Evolutionary conservation across 495 filamentous ascomycete species (phyloP), one percentile per base, ranked within the genome.

Genomic region (Xylaria longipes): DNA sequence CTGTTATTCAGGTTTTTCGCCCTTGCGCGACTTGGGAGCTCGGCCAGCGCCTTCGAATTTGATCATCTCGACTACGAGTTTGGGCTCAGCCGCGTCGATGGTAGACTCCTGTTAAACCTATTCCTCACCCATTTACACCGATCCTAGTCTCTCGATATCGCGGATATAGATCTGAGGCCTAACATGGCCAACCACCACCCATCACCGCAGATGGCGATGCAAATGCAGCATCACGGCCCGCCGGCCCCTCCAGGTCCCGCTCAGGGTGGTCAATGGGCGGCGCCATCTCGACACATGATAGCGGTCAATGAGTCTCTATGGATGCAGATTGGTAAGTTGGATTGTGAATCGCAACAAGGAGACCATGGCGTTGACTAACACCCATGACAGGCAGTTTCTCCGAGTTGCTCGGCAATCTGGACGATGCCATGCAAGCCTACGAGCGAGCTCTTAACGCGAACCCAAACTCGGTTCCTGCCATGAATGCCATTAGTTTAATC

Each of bases 401-500:
- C n/a, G 96, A 99, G 83, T 79, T 94, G 74, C 90, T 97, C 86
- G 92, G 92, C 31, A 93, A 97, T 73, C 83, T 94, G 22, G 96
- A 98, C 68, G 92, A 94, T 74, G 95, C 94, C 60, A 92, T 93
- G 84, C 83, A 85, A 69, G 92, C 94, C 29, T 99, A 98, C 78
- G 94, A 99, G 79, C 90, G 92, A 77, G 96, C 95, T 15, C 84
- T 98, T 71, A 87, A 89, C 57, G 91, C 93, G 79, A 98, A 99
- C 75, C 89, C 91, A 60, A 93, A 93, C 84, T 98, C 96, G 8
- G 91, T 97, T 39, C 89, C 90, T 1, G 96, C 96, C 22, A 97
- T 99, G 93, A 97, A 94, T 68, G 92, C 93, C 45, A 97, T 98
- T 65, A 96, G 94, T 35, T 88, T 91, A 75, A 97, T 98, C 68